phyloP scores from a whole-genome alignment of 2,329 filamentous ascomycete species.

The Pseudocercospora eumusae region DNA sequence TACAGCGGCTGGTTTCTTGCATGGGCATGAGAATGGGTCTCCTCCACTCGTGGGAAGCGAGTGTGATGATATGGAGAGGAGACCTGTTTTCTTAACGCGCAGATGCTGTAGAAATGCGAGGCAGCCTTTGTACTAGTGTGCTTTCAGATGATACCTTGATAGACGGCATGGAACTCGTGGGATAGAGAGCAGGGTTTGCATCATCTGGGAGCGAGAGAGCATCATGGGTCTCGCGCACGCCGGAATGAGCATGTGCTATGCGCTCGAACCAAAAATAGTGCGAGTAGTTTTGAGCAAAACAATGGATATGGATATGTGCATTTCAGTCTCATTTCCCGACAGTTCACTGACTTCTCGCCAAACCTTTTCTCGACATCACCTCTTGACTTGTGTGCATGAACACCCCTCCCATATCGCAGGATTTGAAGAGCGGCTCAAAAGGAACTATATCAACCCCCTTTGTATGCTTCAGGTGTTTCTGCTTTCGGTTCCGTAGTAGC shows the following conservation, averaged over 20 bases:
- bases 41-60: slow-evolving; percentile 17
- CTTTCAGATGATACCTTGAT: slow-evolving; percentile 25
- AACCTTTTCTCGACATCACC: background rate
- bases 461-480: background rate
- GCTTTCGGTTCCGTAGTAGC: background rate
- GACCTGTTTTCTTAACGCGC: slow-evolving; percentile 12
- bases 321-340: background rate
- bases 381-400: too few relatives aligned
- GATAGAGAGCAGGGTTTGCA: slow-evolving; percentile 14
- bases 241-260: slow-evolving; percentile 12
- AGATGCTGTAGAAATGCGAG: slow-evolving; percentile 14
- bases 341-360: background rate
- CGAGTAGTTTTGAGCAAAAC: slow-evolving; percentile 7
- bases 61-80: slow-evolving; percentile 14
- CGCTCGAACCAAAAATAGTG: slow-evolving; percentile 10
- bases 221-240: slow-evolving; percentile 5
- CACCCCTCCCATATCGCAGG: too few relatives aligned
- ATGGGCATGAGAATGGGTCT: slow-evolving; percentile 19
- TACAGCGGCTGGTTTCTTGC: slow-evolving; percentile 21
- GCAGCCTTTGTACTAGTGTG: slow-evolving; percentile 15
- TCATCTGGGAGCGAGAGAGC: slow-evolving; percentile 11
- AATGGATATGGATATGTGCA: slow-evolving; percentile 10
- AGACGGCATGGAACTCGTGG: slow-evolving; percentile 20
- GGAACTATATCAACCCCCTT: background rate
- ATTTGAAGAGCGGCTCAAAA: too few relatives aligned